phyloP scores from a whole-genome alignment of 2,329 filamentous ascomycete species.

The Cladophialophora yegresii region DNA sequence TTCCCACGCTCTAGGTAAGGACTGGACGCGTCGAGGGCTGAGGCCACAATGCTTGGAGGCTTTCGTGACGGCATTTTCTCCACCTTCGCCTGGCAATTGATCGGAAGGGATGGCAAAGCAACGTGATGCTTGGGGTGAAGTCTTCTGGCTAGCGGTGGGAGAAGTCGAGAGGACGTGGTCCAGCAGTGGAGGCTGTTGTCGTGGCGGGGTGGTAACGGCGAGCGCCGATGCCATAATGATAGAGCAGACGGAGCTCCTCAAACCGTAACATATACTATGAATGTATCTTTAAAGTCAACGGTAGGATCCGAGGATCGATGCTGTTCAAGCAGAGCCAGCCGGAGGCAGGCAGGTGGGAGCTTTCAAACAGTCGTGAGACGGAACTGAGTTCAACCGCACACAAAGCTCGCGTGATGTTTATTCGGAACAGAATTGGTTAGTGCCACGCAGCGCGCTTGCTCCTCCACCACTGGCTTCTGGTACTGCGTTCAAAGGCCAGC shows the following conservation, averaged over 20 bases:
- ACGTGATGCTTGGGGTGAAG: background rate
- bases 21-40: conserved; percentile 44
- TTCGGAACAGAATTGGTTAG: background rate
- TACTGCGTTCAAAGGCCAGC: too few relatives aligned
- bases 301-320: background rate
- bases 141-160: background rate
- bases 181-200: background rate
- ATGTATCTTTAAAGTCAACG: background rate
- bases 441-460: background rate
- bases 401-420: conserved; percentile 2
- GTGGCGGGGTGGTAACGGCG: background rate
- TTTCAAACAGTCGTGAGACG: background rate
- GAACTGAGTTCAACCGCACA: background rate
- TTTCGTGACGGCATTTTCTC: background rate
- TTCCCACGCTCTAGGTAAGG: conserved; percentile 48
- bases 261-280: background rate
- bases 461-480: background rate
- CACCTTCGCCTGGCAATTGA: background rate
- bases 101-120: background rate
- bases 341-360: background rate
- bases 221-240: conserved; percentile 9
- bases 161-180: background rate
- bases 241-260: background rate
- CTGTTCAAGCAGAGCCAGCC: background rate
- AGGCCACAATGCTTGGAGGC: conserved; percentile 37